These are phyloP conservation scores for Trichophyton mentagrophytes DNA, from an alignment of 2,329 filamentous ascomycete genomes.

Conservation along the genomic window DNA sequence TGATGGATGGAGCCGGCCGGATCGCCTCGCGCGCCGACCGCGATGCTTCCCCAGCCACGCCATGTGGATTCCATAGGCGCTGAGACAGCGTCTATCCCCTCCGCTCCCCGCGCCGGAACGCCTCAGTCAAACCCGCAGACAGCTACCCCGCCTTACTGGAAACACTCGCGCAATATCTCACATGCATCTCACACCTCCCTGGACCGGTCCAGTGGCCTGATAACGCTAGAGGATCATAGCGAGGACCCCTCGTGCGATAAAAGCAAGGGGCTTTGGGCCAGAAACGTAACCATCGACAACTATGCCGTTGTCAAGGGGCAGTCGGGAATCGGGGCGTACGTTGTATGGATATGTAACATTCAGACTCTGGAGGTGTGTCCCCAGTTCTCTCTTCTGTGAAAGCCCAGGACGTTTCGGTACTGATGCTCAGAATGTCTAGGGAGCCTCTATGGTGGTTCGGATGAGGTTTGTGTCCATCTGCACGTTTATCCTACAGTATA, in stretches of 20 bases:
- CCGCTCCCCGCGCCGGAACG: constrained; percentile 13
- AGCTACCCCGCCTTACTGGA: constrained; percentile 34
- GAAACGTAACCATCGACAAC: constrained; percentile 48
- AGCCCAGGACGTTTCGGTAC: constrained; percentile 5
- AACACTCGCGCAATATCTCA: constrained; percentile 30
- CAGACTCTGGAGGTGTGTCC: constrained; percentile 65
- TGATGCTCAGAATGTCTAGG: constrained; percentile 26
- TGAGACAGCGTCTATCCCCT: constrained; percentile 1
- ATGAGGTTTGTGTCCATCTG: constrained; percentile 34
- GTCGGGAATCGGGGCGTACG: constrained; percentile 66
- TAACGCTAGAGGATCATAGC: constrained; percentile 53
- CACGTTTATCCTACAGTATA: constrained; percentile 13
- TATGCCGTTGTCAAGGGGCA: constrained; percentile 49
- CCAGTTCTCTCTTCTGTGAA: not conserved
- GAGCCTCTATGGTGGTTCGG: constrained; percentile 45
- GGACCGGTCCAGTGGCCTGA: constrained; percentile 33
- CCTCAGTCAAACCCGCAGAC: not conserved
- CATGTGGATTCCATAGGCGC: constrained; percentile 2
- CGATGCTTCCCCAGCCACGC: not conserved
- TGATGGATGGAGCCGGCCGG: constrained; percentile 32
- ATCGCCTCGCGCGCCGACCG: constrained; percentile 20
- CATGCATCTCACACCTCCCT: constrained; percentile 29
- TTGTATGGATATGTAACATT: constrained; percentile 85
- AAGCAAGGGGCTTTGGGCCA: constrained; percentile 49
- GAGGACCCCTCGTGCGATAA: constrained; percentile 44